Percentiles rank a stretch among this genome's conserved stretches.
Evolutionary conservation across 164 flowering plant species (phyloP).

Genomic region (Litsea cubeba): DNA sequence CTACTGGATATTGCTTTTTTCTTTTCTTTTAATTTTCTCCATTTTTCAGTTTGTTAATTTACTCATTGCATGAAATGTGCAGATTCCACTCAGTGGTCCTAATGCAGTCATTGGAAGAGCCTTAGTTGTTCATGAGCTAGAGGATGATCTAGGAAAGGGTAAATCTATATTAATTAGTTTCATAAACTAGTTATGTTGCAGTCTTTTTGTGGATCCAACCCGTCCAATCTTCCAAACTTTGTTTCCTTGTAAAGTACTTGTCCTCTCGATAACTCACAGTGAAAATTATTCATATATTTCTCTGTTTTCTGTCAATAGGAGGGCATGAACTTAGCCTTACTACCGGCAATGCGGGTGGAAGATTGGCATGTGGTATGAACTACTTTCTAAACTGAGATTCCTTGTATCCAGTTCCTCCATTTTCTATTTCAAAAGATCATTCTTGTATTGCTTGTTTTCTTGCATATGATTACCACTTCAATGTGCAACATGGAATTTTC

Average conservation of each 20-base stretch:
- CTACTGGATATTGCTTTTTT: constrained; percentile 1
- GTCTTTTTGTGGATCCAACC: neutral
- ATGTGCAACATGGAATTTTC: too few relatives aligned
- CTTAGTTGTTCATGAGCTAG: constrained; percentile 90
- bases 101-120: constrained; percentile 88
- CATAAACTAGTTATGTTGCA: neutral
- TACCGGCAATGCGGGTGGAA: constrained; percentile 96
- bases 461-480: neutral
- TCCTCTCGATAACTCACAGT: neutral
- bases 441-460: neutral
- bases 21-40: neutral
- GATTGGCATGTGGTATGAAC: constrained; percentile 95
- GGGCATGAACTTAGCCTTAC: constrained; percentile 91
- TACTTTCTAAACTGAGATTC: neutral
- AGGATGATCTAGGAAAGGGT: constrained; percentile 99
- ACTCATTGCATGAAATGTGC: constrained; percentile 19
- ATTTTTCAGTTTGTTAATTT: neutral
- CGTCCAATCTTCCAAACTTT: neutral
- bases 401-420: neutral
- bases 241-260: neutral
- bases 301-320: constrained; percentile 36
- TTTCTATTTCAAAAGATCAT: neutral
- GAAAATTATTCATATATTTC: constrained; percentile 3
- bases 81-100: constrained; percentile 86
- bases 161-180: constrained; percentile 11